These are phyloP conservation scores for Lichtheimia ornata DNA, from an alignment of 371 early-diverging fungal species.

Conservation along the genomic window DNA sequence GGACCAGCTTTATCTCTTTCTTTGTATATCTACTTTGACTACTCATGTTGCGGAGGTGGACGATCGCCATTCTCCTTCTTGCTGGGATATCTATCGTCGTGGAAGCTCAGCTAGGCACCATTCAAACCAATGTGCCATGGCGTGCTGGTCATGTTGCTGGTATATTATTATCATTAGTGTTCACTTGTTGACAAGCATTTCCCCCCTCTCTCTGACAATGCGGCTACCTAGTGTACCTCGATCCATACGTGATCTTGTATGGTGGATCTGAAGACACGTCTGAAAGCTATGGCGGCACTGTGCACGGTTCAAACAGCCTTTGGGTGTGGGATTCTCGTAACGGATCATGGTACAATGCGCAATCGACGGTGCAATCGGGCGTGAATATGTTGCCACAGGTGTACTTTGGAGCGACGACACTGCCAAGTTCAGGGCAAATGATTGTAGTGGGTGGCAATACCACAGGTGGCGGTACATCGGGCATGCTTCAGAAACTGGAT, in stretches of 20 bases:
- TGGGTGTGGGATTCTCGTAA: conserved; percentile 50
- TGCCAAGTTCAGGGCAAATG: conserved; percentile 44
- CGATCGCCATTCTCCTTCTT: conserved; percentile 10
- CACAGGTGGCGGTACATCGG: conserved; percentile 26
- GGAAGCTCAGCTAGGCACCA: conserved; percentile 25
- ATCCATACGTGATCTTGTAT: conserved; percentile 45
- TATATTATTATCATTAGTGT: conserved; percentile 8
- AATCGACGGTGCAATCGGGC: conserved; percentile 26
- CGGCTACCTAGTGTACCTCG: conserved; percentile 11
- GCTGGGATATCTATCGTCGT: conserved; percentile 1
- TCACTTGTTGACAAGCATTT: background rate
- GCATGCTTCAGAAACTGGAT: conserved; percentile 45
- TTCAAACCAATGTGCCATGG: conserved; percentile 44
- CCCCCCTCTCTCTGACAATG: background rate
- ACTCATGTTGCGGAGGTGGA: conserved; percentile 7
- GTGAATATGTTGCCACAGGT: conserved; percentile 31
- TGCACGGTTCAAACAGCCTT: conserved; percentile 31
- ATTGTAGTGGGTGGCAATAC: conserved; percentile 42
- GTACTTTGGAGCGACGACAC: conserved; percentile 28
- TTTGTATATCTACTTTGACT: conserved; percentile 1
- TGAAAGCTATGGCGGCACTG: conserved; percentile 12
- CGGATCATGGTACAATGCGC: conserved; percentile 45
- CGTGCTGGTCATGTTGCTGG: conserved; percentile 54
- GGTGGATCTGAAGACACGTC: conserved; percentile 40
- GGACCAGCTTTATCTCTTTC: conserved; percentile 1